Conservation (phyloP, 2,329 filamentous ascomycete species). For the Alternaria brassicicola region DNA sequence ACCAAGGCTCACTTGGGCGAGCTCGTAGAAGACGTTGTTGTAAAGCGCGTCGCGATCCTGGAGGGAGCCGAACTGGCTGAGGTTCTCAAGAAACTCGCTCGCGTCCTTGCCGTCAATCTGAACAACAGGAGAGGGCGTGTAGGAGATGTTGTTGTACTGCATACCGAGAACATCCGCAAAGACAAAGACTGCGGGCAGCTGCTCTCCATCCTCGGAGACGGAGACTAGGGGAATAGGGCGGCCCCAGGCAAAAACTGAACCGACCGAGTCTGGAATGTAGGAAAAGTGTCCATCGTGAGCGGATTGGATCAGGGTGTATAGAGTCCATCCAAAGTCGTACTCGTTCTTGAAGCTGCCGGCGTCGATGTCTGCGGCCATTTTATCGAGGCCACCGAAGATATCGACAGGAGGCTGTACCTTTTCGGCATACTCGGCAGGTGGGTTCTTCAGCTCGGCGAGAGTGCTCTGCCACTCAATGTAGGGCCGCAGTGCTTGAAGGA, state of each 20-base stretch:
- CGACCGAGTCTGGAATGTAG: constrained; percentile 61
- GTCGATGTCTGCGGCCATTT: constrained; percentile 48
- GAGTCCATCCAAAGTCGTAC: constrained; percentile 56
- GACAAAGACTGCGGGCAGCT: constrained; percentile 64
- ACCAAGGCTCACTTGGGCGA: constrained; percentile 52
- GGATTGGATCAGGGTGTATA: constrained; percentile 60
- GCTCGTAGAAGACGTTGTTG: constrained; percentile 57
- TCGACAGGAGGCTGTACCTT: constrained; percentile 55
- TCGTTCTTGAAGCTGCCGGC: constrained; percentile 48
- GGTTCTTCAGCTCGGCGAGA: constrained; percentile 51
- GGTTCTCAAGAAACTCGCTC: constrained; percentile 55
- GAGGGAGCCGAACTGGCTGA: constrained; percentile 54
- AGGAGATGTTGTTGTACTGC: constrained; percentile 52
- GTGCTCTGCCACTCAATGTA: constrained; percentile 57
- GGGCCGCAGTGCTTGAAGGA: constrained; percentile 50
- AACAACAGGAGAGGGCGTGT: constrained; percentile 58
- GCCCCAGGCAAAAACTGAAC: constrained; percentile 57
- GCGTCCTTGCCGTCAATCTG: constrained; percentile 63
- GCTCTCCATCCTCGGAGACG: constrained; percentile 64
- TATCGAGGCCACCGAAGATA: constrained; percentile 50
- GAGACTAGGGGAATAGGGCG: constrained; percentile 62
- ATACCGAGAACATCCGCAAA: constrained; percentile 55
- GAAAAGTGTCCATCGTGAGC: constrained; percentile 71
- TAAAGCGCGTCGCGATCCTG: constrained; percentile 66
- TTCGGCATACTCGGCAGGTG: constrained; percentile 53